Percentiles rank a stretch among this genome's conserved stretches.
Conservation (phyloP, 495 filamentous ascomycete species). For the Diplogelasinospora grovesii region DNA sequence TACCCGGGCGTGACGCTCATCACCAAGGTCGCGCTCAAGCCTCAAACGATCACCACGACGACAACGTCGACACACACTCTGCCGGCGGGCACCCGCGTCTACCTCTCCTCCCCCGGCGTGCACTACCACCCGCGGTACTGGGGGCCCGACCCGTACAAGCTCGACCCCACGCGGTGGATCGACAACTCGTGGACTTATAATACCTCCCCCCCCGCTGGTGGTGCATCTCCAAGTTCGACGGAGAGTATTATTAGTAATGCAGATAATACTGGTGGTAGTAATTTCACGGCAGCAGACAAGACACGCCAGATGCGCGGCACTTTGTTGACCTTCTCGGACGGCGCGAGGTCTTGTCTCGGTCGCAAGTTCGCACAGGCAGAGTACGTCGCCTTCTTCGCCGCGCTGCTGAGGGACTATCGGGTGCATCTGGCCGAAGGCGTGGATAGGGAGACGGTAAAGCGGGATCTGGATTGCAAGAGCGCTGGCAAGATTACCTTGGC, state of each 20-base stretch:
- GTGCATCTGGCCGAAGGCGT: neutral
- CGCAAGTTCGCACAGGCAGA: conserved; percentile 20
- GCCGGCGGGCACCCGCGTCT: neutral
- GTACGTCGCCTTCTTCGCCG: conserved; percentile 15
- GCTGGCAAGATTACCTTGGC: neutral
- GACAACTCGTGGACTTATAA: too few species aligned
- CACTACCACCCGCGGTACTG: conserved; percentile 3
- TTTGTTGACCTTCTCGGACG: conserved; percentile 18
- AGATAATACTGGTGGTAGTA: too few species aligned
- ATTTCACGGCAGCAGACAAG: neutral
- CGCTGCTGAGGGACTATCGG: conserved; percentile 5
- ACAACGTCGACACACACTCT: neutral
- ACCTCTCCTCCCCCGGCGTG: neutral
- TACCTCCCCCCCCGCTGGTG: too few species aligned
- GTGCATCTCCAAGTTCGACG: too few species aligned
- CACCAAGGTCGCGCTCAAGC: neutral
- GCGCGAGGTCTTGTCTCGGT: conserved; percentile 17
- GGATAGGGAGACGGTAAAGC: neutral
- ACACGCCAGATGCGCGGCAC: conserved; percentile 7
- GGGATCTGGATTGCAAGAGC: neutral
- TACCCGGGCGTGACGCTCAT: neutral
- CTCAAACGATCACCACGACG: neutral
- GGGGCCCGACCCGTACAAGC: neutral
- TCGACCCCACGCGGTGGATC: neutral
- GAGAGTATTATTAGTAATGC: too few species aligned